A percentile compares a stretch with the other conserved stretches of the same genome.
phyloP scores from a whole-genome alignment of 257 asterid genomes.

The Gentiana straminea region DNA sequence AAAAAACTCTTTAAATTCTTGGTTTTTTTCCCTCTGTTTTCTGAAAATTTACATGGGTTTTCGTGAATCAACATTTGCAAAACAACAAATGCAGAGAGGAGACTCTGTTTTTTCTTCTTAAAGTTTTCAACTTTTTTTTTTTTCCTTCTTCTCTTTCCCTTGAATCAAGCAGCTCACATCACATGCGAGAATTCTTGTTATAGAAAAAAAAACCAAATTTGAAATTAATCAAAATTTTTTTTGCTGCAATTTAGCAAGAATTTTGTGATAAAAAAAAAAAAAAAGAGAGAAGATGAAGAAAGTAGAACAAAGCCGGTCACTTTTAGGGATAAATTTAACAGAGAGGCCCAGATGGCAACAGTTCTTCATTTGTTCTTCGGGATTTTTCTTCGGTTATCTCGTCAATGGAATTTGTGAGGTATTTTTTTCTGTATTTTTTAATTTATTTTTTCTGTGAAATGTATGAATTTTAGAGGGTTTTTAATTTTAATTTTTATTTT shows the following conservation, averaged over 20 bases:
- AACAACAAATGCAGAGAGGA: too few relatives aligned
- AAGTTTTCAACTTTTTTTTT: too few relatives aligned
- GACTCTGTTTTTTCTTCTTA: too few relatives aligned
- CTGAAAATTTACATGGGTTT: too few relatives aligned
- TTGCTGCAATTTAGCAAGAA: neutral
- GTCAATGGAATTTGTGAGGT: slow-evolving; percentile 95
- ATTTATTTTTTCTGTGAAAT: neutral
- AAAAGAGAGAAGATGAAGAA: slow-evolving; percentile 39
- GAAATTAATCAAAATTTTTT: neutral
- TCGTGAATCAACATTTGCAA: too few relatives aligned
- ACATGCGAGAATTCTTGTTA: too few relatives aligned
- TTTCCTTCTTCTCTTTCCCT: too few relatives aligned
- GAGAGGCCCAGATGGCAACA: slow-evolving; percentile 83
- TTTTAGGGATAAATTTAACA: slow-evolving; percentile 66
- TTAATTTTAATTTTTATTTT: neutral
- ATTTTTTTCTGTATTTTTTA: slow-evolving; percentile 3
- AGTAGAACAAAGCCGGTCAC: slow-evolving; percentile 60
- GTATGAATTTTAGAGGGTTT: neutral
- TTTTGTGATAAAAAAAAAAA: neutral
- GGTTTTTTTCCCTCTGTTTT: too few relatives aligned
- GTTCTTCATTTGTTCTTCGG: slow-evolving; percentile 74
- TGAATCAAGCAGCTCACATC: too few relatives aligned
- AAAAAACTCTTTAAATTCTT: too few relatives aligned
- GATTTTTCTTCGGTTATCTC: slow-evolving; percentile 91
- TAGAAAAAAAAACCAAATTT: too few relatives aligned